Evolutionary conservation across 78 protist genomes (phyloP).

Genomic region (Creolimax fragrantissima): DNA sequence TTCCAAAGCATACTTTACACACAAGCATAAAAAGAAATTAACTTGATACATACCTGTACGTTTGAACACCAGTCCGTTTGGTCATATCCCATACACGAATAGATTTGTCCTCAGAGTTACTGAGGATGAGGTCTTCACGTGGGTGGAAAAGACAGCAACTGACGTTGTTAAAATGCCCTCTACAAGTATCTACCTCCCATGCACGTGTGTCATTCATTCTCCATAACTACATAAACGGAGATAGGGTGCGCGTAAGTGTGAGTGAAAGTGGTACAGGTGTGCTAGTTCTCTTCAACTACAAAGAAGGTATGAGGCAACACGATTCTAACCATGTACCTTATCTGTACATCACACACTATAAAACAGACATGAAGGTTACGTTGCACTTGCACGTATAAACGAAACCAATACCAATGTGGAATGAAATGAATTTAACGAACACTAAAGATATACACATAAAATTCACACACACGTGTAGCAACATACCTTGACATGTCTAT

Average conservation of each 20-base stretch:
- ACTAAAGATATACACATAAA: neutral
- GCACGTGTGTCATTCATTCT: constrained; percentile 33
- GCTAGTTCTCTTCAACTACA: no score
- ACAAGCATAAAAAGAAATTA: no score
- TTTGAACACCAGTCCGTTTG: constrained; percentile 35
- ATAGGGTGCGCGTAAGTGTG: neutral
- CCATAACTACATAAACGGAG: neutral
- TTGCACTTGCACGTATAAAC: no score
- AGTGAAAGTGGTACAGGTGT: no score
- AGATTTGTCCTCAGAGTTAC: constrained; percentile 90
- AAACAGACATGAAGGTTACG: no score
- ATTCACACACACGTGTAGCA: neutral
- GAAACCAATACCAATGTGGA: no score
- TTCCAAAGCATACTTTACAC: no score
- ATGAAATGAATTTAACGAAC: no score
- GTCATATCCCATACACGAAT: constrained; percentile 94
- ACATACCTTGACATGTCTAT: constrained; percentile 77
- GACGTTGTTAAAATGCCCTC: constrained; percentile 94
- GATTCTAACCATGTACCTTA: no score
- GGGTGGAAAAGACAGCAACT: constrained; percentile 92
- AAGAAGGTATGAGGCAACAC: no score
- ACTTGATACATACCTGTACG: no score
- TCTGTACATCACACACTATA: no score
- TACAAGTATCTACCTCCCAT: constrained; percentile 84
- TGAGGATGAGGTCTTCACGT: constrained; percentile 40